These are phyloP conservation scores for Apiospora kogelbergensis DNA, from an alignment of 2,329 filamentous ascomycete species.

Conservation along the genomic window DNA sequence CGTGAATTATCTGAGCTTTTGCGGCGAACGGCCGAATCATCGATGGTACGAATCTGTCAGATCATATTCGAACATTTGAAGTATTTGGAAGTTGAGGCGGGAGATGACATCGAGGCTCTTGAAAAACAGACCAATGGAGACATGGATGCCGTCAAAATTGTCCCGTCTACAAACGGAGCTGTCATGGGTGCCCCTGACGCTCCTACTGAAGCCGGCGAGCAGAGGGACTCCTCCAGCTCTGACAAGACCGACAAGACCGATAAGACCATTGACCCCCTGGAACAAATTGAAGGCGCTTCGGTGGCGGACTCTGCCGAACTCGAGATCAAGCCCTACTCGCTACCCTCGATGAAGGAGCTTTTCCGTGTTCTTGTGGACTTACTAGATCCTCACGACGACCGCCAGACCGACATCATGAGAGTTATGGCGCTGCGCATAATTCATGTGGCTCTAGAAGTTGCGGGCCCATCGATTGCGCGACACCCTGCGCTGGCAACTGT, in stretches of 20 bases:
- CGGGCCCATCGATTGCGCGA: conserved; percentile 89
- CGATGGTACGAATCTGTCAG: conserved; percentile 99
- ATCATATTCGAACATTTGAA: conserved; percentile 95
- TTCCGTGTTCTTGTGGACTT: conserved; percentile 93
- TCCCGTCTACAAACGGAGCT: conserved; percentile 69
- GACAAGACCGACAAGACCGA: conserved; percentile 41
- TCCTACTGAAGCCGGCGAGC: conserved; percentile 27
- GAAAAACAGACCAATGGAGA: conserved; percentile 68
- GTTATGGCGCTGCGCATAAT: conserved; percentile 98
- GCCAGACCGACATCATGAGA: conserved; percentile 91
- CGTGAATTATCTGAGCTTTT: conserved; percentile 87
- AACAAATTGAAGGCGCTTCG: conserved; percentile 26
- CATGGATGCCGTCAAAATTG: conserved; percentile 80
- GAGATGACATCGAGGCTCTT: conserved; percentile 63
- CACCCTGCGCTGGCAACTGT: conserved; percentile 85
- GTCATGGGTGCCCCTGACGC: conserved; percentile 54
- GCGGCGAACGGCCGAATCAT: conserved; percentile 87
- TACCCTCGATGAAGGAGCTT: conserved; percentile 91
- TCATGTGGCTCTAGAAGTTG: conserved; percentile 94
- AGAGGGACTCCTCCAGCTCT: conserved; percentile 41
- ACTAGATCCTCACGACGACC: conserved; percentile 86
- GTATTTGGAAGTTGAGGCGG: conserved; percentile 75
- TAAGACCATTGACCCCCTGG: conserved; percentile 29
- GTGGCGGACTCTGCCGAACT: conserved; percentile 33
- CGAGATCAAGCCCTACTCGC: conserved; percentile 81